A percentile compares a stretch with the other conserved stretches of the same genome.
Evolutionary conservation across 331 rosid species (phyloP).

Genomic region (Quercus phellos): DNA sequence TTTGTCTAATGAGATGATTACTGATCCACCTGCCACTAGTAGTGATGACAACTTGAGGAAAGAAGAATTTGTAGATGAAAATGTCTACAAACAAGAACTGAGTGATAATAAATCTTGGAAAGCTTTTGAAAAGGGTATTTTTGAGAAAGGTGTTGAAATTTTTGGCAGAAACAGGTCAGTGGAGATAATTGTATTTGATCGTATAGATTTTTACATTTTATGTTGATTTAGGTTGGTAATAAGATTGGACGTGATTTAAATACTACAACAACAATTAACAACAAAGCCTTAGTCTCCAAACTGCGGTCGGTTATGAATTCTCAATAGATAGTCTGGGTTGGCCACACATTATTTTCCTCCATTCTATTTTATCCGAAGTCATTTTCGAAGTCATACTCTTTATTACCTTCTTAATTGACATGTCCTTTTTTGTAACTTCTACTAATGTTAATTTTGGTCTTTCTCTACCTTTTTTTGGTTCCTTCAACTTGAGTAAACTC

Average conservation of each 20-base stretch:
- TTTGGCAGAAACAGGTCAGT: conserved; percentile 94
- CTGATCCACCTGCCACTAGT: conserved; percentile 49
- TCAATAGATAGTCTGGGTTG: no score
- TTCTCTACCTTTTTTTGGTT: no score
- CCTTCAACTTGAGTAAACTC: no score
- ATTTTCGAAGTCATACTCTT: no score
- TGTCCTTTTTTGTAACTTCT: no score
- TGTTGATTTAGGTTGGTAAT: background rate
- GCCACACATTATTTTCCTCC: no score
- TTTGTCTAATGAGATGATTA: conserved; percentile 52
- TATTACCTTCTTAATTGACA: no score
- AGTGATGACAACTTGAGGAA: conserved; percentile 66
- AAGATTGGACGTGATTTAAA: background rate
- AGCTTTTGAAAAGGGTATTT: conserved; percentile 77
- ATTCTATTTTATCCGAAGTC: no score
- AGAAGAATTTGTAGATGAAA: conserved; percentile 75
- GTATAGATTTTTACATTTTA: conserved; percentile 10
- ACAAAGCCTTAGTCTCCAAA: no score
- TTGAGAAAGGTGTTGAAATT: conserved; percentile 86
- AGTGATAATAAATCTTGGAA: conserved; percentile 72
- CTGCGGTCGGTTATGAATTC: no score
- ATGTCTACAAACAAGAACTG: conserved; percentile 53
- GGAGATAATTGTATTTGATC: conserved; percentile 10
- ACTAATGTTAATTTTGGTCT: no score
- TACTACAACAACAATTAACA: no score